Base-by-base conservation (phyloP, 345 rosid genomes). In the Eucalyptus marginata region DNA sequence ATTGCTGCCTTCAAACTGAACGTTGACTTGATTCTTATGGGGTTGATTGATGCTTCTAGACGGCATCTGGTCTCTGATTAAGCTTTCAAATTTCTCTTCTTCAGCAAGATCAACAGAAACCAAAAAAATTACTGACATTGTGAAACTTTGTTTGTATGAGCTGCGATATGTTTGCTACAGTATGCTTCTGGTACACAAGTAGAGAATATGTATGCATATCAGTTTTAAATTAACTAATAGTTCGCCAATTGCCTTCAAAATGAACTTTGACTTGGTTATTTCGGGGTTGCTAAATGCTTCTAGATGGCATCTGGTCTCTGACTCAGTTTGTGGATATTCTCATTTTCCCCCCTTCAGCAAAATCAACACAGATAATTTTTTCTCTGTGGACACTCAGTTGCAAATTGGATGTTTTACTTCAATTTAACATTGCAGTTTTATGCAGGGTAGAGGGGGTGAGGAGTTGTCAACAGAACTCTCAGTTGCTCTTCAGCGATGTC, bases 391-490 rank as follows among this genome's bases (percentile, higher is more conserved):
- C 0, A 36, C 46, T 71, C 83, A 40, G 83, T 40, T 76, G 83
- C 46, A 36, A 76, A 20, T 76, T 36, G 47, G 27, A 71, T 24
- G 8, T 76, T 40, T 36, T 11, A 40, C 1, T 36, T 76, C 47
- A 76, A 76, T 40, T 20, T 20, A 40, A 76, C 47, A 40, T 11
- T 76, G 47, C 84, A 76, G 43, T n/a, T 87, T 40, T 86, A 33
- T 87, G 71, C 92, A 97, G 99, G 99, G 99, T 64, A 95, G 98
- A 93, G 99, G 99, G 17, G 99, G 97, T 50, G 99, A 97, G 92
- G 99, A 94, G 88, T 87, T 97, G 90, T 97, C 99, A 80, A 76
- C 94, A 87, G 99, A 97, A 92, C 99, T 97, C 90, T 94, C 96
- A 10, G 87, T 92, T 54, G 93, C 96, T 88, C 97, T 97, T 91